Evolutionary conservation across 2,329 filamentous ascomycete species (phyloP).

Genomic region (Meredithiella fracta): DNA sequence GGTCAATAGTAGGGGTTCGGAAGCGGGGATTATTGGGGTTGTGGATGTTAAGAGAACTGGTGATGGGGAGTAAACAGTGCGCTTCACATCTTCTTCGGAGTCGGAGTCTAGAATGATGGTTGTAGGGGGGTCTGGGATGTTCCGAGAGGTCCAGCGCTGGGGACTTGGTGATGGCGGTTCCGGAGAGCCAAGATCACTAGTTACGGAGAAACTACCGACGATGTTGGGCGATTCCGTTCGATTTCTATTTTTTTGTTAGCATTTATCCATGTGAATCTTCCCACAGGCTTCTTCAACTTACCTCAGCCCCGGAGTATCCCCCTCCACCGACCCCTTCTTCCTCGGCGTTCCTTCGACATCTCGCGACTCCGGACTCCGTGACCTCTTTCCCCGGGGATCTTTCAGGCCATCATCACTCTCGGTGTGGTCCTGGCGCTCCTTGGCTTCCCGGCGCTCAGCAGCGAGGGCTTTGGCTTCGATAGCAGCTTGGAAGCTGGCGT

Average conservation of each 20-base stretch:
- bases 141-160: background rate
- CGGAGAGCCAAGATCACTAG: background rate
- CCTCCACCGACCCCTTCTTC: conserved; percentile 1
- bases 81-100: background rate
- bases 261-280: too few species aligned
- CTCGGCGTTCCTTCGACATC: background rate
- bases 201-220: too few species aligned
- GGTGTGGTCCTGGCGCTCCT: background rate
- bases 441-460: conserved; percentile 7
- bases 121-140: background rate
- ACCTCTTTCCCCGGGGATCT: background rate
- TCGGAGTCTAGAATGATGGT: background rate
- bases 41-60: background rate
- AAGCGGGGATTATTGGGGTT: background rate
- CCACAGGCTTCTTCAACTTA: background rate
- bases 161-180: background rate
- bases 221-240: too few species aligned
- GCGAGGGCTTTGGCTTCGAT: conserved; percentile 19
- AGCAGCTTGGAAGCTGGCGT: conserved; percentile 32
- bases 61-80: background rate
- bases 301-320: background rate
- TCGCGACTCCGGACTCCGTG: background rate
- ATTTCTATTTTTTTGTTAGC: too few species aligned
- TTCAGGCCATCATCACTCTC: background rate
- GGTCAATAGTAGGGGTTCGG: too few species aligned